These are phyloP conservation scores for Syzygium aromaticum DNA, from an alignment of 345 rosid species.

Conservation along the genomic window DNA sequence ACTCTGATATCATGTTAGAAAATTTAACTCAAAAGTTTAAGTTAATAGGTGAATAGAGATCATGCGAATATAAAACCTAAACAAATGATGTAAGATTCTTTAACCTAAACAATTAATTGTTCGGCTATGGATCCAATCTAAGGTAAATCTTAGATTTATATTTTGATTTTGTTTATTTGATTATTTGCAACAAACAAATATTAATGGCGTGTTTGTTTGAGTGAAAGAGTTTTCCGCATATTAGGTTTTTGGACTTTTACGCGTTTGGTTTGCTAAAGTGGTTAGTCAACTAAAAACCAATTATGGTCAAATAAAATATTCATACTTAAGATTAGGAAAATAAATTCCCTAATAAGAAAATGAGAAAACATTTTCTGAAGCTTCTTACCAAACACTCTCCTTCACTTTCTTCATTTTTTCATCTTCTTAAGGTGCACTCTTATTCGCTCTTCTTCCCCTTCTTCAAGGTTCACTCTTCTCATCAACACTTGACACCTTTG, in stretches of 20 bases:
- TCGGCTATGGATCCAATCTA: not conserved
- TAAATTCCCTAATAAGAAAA: not conserved
- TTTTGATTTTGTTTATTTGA: not conserved
- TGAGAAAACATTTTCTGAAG: not conserved
- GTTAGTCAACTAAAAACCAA: not conserved
- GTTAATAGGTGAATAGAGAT: not conserved
- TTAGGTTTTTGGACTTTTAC: not conserved
- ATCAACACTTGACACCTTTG: not conserved
- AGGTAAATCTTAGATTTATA: not conserved
- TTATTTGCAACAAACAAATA: not conserved
- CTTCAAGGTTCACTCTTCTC: not conserved
- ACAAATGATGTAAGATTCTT: not conserved
- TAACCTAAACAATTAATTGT: not conserved
- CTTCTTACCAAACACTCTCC: not conserved
- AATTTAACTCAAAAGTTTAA: not conserved
- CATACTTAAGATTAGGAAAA: not conserved
- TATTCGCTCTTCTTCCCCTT: not conserved
- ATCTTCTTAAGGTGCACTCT: not conserved
- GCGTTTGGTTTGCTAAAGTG: not conserved
- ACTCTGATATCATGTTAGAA: not conserved
- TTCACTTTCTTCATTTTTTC: not conserved
- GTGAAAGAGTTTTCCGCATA: not conserved
- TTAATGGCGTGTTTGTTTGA: not conserved
- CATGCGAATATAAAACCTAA: not conserved
- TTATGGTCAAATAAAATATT: not conserved